Evolutionary conservation across 2,329 filamentous ascomycete genomes (phyloP), one percentile per base, ranked within the genome.

Genomic region (Gaeumannomyces sp.): DNA sequence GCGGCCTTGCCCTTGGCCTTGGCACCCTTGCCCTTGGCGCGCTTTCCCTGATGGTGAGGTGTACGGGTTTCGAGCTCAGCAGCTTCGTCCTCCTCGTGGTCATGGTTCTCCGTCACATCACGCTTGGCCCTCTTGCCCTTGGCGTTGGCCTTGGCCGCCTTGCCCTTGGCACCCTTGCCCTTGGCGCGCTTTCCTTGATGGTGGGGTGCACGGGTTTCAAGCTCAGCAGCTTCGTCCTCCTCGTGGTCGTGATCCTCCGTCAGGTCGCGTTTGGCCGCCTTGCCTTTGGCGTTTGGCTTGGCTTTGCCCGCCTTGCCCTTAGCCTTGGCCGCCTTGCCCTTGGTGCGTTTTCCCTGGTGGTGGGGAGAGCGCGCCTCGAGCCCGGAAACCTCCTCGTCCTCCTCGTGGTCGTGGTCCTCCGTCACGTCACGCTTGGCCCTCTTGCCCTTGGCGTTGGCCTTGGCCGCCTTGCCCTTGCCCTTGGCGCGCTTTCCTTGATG

Each of bases 401-500:
- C 66, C 19, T 33, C 65, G 13, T 60, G 38, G 7, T 38, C 60
- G 29, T 59, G 35, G 25, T 66, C 63, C 62, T 68, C 66, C 11
- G 11, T 14, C 13, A 64, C 60, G 29, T 65, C 64, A 2, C 65
- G 63, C 22, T 66, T 63, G 60, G 59, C 59, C n/a, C 16, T n/a
- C 53, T 59, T 27, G 27, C 33, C 50, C 10, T 50, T 33, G 22
- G 29, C 67, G 58, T n/a, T 64, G 29, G 38, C 50, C 60, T 67
- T 67, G 14, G 62, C 58, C 10, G 16, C 19, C 25, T 63, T 64
- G 2, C n/a, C 59, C 28, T 64, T 59, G 31, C 45, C 16, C 65
- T 70, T 69, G 62, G 68, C 66, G 63, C 70, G 68, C 68, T 69
- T 69, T 31, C 69, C 66, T 25, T 69, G 69, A 61, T 73, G 71